phyloP scores from a whole-genome alignment of 768 basidiomycete genomes.

The Xerocomus potaroensis region DNA sequence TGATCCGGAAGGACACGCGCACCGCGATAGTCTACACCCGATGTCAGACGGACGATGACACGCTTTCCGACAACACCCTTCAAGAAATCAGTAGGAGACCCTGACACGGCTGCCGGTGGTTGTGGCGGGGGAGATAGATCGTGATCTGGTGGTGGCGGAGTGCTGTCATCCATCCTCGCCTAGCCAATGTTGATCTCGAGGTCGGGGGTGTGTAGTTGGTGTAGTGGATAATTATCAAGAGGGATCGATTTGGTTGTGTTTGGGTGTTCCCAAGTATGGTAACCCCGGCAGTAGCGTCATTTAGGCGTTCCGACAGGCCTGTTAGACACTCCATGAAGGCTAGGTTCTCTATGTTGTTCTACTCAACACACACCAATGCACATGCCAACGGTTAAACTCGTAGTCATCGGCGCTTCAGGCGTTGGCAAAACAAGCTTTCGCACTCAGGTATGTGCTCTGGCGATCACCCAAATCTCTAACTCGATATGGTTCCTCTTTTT shows the following conservation, averaged over 20 bases:
- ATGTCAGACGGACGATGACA: slow-evolving; percentile 87
- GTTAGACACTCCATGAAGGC: slow-evolving; percentile 9
- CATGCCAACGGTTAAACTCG: slow-evolving; percentile 77
- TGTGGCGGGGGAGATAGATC: slow-evolving; percentile 45
- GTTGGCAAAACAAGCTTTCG: slow-evolving; percentile 84
- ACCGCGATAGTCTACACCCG: slow-evolving; percentile 94
- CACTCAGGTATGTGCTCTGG: slow-evolving; percentile 50
- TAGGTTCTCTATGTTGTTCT: slow-evolving; percentile 15
- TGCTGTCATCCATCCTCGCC: slow-evolving; percentile 24
- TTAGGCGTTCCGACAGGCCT: neutral
- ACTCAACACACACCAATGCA: slow-evolving; percentile 5
- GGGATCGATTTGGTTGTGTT: slow-evolving; percentile 16
- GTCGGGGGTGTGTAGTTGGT: neutral
- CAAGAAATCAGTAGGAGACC: slow-evolving; percentile 89
- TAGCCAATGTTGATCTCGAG: neutral
- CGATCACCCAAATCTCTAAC: neutral
- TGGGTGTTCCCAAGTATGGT: slow-evolving; percentile 10
- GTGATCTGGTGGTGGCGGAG: slow-evolving; percentile 38
- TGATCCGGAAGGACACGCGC: slow-evolving; percentile 14
- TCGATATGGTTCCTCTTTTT: neutral
- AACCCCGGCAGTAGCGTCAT: neutral
- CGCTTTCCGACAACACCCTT: slow-evolving; percentile 96
- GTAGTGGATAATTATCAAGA: neutral
- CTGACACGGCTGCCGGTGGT: slow-evolving; percentile 47
- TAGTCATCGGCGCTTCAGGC: slow-evolving; percentile 76